Percentiles rank a stretch among this genome's conserved stretches.
Conservation (phyloP, 108 stramenopile genomes). For the Craspedostauros australis region DNA sequence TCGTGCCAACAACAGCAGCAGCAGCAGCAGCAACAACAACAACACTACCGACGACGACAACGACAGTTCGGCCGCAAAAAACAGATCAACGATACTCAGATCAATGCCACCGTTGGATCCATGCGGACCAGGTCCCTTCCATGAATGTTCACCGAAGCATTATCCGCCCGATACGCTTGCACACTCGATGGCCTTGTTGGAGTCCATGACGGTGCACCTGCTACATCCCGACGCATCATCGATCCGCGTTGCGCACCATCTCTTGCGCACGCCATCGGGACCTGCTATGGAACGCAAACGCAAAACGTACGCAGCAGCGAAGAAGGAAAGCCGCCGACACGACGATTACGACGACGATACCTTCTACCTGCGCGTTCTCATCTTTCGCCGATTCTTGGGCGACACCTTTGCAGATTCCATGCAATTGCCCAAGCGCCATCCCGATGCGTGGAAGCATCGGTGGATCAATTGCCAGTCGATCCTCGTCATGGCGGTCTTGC, state of each 20-base stretch:
- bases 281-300: slow-evolving; percentile 14
- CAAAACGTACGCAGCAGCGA: slow-evolving; percentile 3
- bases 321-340: slow-evolving; percentile 1
- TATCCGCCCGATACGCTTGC: slow-evolving; percentile 25
- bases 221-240: slow-evolving; percentile 58
- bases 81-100: no score
- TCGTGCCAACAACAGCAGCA: slow-evolving; percentile 11
- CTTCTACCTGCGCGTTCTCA: slow-evolving; percentile 52
- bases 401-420: slow-evolving; percentile 64
- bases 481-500: slow-evolving; percentile 29
- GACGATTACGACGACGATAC: slow-evolving; percentile 22
- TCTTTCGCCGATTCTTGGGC: slow-evolving; percentile 66
- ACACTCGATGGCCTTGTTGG: slow-evolving; percentile 32
- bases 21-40: no score
- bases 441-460: slow-evolving; percentile 16
- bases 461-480: slow-evolving; percentile 13
- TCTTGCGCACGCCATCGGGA: slow-evolving; percentile 29
- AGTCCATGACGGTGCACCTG: slow-evolving; percentile 40
- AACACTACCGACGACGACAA: neutral
- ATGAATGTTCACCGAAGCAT: no score
- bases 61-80: no score
- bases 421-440: slow-evolving; percentile 35
- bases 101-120: slow-evolving; percentile 69
- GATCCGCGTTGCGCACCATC: slow-evolving; percentile 55
- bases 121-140: slow-evolving; percentile 58